These are phyloP conservation scores for Leccinum ponderosum DNA, from an alignment of 1,284 basidiomycete species.

Conservation along the genomic window DNA sequence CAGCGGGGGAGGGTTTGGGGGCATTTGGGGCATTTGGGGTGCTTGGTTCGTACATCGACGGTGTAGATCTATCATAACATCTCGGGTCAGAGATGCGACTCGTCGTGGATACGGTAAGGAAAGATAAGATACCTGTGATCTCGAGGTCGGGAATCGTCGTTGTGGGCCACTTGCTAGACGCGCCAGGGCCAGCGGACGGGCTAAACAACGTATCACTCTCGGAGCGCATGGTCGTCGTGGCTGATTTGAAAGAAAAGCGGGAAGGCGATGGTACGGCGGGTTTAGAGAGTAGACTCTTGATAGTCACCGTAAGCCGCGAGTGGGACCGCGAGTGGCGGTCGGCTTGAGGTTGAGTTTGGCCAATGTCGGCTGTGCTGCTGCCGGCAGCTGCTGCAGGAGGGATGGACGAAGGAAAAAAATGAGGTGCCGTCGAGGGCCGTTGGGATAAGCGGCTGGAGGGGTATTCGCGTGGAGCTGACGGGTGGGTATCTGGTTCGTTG, in stretches of 20 bases:
- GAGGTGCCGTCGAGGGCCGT: slow-evolving; percentile 19
- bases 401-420: not conserved
- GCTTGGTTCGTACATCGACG: slow-evolving; percentile 23
- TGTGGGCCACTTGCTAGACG: slow-evolving; percentile 12
- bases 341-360: not conserved
- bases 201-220: slow-evolving; percentile 12
- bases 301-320: slow-evolving; percentile 26
- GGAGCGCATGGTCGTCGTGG: not conserved
- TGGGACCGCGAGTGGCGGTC: slow-evolving; percentile 17
- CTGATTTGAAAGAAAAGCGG: slow-evolving; percentile 24
- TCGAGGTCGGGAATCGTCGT: slow-evolving; percentile 16
- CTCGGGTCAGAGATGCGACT: not conserved
- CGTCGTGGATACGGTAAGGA: slow-evolving; percentile 4
- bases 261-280: slow-evolving; percentile 21
- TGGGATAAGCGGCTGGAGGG: not conserved
- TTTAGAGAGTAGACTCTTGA: slow-evolving; percentile 29
- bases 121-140: slow-evolving; percentile 14
- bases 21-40: not conserved
- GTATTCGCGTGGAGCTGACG: slow-evolving; percentile 1
- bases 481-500: slow-evolving; percentile 18
- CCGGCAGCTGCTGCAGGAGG: not conserved
- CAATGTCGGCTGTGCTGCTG: too few relatives aligned
- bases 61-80: slow-evolving; percentile 14
- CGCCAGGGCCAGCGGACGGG: slow-evolving; percentile 11
- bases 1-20: not conserved